These are phyloP conservation scores for Pleurotus eryngii DNA, from an alignment of 768 basidiomycete genomes.

Conservation along the genomic window DNA sequence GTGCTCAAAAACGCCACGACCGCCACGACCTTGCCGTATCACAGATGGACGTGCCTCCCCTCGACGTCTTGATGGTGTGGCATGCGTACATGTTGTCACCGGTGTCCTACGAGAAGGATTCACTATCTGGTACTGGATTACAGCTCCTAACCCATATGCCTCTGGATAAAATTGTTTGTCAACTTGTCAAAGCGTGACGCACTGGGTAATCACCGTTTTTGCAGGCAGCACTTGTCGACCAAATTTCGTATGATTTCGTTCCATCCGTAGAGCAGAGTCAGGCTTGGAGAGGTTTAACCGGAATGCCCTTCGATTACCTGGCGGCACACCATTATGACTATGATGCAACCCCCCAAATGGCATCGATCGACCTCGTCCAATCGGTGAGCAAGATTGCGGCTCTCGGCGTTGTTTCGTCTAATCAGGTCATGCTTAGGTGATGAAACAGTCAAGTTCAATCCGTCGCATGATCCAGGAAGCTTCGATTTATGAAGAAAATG, in stretches of 20 bases:
- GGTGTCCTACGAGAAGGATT: not conserved
- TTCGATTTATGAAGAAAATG: not conserved
- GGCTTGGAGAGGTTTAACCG: not conserved
- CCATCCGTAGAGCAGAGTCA: not conserved
- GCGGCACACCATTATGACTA: not conserved
- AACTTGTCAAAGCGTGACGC: not conserved
- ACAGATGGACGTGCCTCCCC: slow-evolving; percentile 6
- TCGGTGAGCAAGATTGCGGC: not conserved
- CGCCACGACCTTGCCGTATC: not conserved
- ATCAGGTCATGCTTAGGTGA: not conserved
- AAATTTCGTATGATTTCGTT: not conserved
- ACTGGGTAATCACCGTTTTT: no score
- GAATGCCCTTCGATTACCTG: not conserved
- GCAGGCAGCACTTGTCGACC: not conserved
- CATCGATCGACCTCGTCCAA: not conserved
- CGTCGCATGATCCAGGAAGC: not conserved
- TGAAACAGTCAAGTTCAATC: not conserved
- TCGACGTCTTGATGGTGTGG: slow-evolving; percentile 16
- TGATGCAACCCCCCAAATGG: not conserved
- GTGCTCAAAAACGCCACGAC: not conserved
- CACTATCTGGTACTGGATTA: not conserved
- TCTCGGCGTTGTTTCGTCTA: not conserved
- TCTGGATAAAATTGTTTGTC: not conserved
- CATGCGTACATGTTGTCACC: slow-evolving; percentile 11
- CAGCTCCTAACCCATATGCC: not conserved